These are phyloP conservation scores for Arthrobotrys sphaeroides DNA, from an alignment of 2,329 filamentous ascomycete species.

Conservation along the genomic window DNA sequence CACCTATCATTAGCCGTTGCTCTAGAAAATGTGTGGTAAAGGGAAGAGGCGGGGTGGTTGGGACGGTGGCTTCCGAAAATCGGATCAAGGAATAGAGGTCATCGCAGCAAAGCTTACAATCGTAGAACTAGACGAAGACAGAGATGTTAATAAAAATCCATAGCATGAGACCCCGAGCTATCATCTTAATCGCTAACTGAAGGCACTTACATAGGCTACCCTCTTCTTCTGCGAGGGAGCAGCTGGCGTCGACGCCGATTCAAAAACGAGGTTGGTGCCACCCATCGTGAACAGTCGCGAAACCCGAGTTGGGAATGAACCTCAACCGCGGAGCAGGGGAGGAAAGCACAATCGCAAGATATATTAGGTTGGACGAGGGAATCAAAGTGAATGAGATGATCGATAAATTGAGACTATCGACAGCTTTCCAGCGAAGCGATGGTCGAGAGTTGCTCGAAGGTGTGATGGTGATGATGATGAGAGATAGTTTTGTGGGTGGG, in stretches of 20 bases:
- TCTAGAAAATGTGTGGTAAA: background rate
- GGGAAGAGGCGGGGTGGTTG: background rate
- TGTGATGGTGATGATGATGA: conserved; percentile 5
- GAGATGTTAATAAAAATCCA: background rate
- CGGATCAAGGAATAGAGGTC: conserved; percentile 14
- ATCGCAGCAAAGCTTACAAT: conserved; percentile 56
- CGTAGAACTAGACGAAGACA: conserved; percentile 56
- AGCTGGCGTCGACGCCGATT: conserved; percentile 49
- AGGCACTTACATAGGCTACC: conserved; percentile 57
- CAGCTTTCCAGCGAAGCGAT: background rate
- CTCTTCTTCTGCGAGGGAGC: conserved; percentile 56
- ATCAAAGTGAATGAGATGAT: background rate
- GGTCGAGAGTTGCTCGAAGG: background rate
- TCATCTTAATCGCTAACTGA: background rate
- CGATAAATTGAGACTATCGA: background rate
- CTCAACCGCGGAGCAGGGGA: conserved; percentile 2
- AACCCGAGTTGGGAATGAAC: conserved; percentile 15
- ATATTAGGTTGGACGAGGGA: background rate
- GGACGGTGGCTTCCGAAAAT: background rate
- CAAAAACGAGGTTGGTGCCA: conserved; percentile 42
- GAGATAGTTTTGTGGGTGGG: conserved; percentile 3
- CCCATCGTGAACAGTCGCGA: conserved; percentile 42
- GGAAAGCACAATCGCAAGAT: conserved; percentile 2
- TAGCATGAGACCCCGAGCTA: conserved; percentile 12
- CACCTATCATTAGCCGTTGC: conserved; percentile 40